These are phyloP conservation scores for Gelatoporia subvermispora DNA, from an alignment of 768 basidiomycete species.

Conservation along the genomic window DNA sequence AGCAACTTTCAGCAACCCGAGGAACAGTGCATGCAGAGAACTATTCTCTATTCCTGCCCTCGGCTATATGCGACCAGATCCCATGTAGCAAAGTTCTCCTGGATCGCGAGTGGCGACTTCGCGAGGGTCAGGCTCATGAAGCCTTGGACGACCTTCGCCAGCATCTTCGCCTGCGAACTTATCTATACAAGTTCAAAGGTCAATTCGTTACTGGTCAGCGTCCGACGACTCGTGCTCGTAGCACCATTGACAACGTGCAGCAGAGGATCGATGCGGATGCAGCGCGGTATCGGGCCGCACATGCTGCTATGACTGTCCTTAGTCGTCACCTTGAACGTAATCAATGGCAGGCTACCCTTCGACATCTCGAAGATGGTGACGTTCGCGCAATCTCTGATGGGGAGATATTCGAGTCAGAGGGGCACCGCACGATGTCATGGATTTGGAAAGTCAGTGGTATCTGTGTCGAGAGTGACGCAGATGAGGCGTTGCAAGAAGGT, in stretches of 20 bases:
- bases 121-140: slow-evolving; percentile 1
- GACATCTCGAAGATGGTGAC: background rate
- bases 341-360: slow-evolving; percentile 2
- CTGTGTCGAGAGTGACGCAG: background rate
- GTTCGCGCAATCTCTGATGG: slow-evolving; percentile 2
- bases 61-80: background rate
- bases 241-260: background rate
- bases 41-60: slow-evolving; percentile 6
- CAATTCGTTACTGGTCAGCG: background rate
- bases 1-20: background rate
- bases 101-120: background rate
- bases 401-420: slow-evolving; percentile 2
- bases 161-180: background rate
- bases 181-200: slow-evolving; percentile 3
- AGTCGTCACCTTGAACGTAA: background rate
- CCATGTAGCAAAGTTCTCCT: background rate
- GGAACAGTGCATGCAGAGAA: background rate
- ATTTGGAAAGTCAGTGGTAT: slow-evolving; percentile 4
- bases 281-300: slow-evolving; percentile 1
- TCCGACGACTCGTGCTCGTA: slow-evolving; percentile 1
- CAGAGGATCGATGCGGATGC: background rate
- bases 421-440: slow-evolving; percentile 9
- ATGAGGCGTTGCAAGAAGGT: background rate
- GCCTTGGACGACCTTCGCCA: slow-evolving; percentile 3
- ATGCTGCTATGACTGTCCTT: background rate